These are phyloP conservation scores for Leccinum subfulvum DNA, from an alignment of 1,284 basidiomycete species.

Conservation along the genomic window DNA sequence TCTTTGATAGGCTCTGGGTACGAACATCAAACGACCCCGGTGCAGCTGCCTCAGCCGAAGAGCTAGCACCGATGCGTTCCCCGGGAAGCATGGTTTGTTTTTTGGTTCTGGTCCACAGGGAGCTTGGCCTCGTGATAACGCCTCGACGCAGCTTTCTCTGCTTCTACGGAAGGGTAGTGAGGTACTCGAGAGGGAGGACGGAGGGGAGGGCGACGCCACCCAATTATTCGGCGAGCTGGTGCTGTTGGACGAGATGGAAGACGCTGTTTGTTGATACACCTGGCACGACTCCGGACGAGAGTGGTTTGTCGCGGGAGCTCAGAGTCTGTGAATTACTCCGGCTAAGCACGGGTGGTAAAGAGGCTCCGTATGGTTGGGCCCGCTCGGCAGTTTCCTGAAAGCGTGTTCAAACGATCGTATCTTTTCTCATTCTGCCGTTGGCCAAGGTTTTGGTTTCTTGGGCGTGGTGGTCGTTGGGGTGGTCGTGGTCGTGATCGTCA, in stretches of 20 bases:
- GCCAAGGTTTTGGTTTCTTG: constrained; percentile 43
- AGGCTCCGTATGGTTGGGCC: constrained; percentile 42
- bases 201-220: constrained; percentile 23
- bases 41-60: constrained; percentile 13
- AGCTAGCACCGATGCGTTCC: constrained; percentile 21
- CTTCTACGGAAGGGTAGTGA: constrained; percentile 47
- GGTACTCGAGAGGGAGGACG: constrained; percentile 32
- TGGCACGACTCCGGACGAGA: constrained; percentile 6
- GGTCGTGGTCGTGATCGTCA: constrained; percentile 3
- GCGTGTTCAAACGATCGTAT: constrained; percentile 67
- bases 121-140: constrained; percentile 69
- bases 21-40: constrained; percentile 56
- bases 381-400: constrained; percentile 50
- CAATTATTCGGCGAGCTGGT: background rate
- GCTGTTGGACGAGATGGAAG: constrained; percentile 33
- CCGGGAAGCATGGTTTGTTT: constrained; percentile 31
- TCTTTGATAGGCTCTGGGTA: constrained; percentile 43
- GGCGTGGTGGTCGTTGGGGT: constrained; percentile 14
- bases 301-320: constrained; percentile 12
- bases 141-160: constrained; percentile 64
- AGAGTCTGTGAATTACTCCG: constrained; percentile 24
- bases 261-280: constrained; percentile 44
- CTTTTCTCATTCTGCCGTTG: constrained; percentile 73
- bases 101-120: constrained; percentile 60
- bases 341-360: constrained; percentile 28